Evolutionary conservation across 163 green algal genomes (phyloP), one percentile per base, ranked within the genome.

Genomic region (Picocystis sp.): DNA sequence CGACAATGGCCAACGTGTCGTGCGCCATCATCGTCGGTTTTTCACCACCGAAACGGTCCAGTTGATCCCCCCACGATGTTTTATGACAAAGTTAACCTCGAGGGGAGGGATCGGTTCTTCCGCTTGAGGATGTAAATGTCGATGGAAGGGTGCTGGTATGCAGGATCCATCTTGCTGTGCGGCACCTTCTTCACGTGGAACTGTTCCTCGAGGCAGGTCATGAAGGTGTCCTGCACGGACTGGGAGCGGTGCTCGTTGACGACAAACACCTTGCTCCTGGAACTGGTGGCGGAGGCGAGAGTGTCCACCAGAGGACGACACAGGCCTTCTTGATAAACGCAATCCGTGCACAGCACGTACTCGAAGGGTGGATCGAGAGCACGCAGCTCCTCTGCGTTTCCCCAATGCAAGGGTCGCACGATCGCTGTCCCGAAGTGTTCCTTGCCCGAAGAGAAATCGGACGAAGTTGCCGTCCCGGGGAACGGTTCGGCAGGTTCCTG

Each of bases 171-270:
- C 57, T 65, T 64, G 5, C 14, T 46, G n/a, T 60, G 33, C 12
- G 44, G 22, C 23, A 77, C 64, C 45, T 64, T 67, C 49, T 77
- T 78, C 22, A 90, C 72, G 2, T 60, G 66, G 47, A 89, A 86
- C n/a, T 69, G 59, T 11, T 45, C 45, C 9, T 51, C 50, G 60
- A 87, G 84, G 1, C 66, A 52, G 3, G n/a, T 43, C 60, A 75
- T 73, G 57, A 92, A 90, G 0, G 56, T 47, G 15, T 58, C 59
- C 43, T 94, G 77, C 21, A 94, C 81, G 1, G 62, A 63, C 48
- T 85, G 58, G 11, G 71, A 84, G 12, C 83, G 64, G 11, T 87
- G 73, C 65, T 94, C 84, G 50, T 93, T 93, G 23, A 70, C 74
- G 3, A 94, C 62, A 15, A 87, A 49, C 41, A 83, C 77, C 59